Evolutionary conservation across 352 stramenopile genomes (phyloP).

Genomic region (Pythium insidiosum): DNA sequence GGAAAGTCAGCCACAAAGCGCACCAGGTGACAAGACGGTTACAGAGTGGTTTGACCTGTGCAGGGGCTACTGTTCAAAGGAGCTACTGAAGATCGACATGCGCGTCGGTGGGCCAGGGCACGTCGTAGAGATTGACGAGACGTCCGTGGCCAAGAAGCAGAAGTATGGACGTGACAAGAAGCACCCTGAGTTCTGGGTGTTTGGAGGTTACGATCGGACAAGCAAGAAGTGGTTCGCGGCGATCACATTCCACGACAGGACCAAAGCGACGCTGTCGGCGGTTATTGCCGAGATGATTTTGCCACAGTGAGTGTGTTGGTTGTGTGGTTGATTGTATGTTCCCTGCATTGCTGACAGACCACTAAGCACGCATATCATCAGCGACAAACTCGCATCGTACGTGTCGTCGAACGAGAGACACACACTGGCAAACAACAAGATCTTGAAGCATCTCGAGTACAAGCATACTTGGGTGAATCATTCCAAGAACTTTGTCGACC

Average conservation of each 20-base stretch:
- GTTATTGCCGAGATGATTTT: slow-evolving; percentile 3
- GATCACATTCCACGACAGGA: slow-evolving; percentile 13
- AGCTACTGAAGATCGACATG: too few species aligned
- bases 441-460: slow-evolving; percentile 1
- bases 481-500: slow-evolving; percentile 5
- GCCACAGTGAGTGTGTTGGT: not conserved
- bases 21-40: too few species aligned
- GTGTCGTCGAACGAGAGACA: slow-evolving; percentile 6
- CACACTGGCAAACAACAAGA: slow-evolving; percentile 2
- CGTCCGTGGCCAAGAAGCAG: slow-evolving; percentile 15
- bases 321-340: not conserved
- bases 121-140: slow-evolving; percentile 26
- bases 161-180: slow-evolving; percentile 14
- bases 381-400: slow-evolving; percentile 17
- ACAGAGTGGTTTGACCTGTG: too few species aligned
- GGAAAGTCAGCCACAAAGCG: too few species aligned
- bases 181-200: slow-evolving; percentile 21
- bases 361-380: slow-evolving; percentile 10
- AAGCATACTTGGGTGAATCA: slow-evolving; percentile 5
- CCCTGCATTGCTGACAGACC: not conserved
- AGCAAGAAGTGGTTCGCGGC: slow-evolving; percentile 17
- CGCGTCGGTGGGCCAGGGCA: slow-evolving; percentile 12
- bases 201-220: slow-evolving; percentile 15
- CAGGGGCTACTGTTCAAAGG: too few species aligned
- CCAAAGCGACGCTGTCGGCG: slow-evolving; percentile 9